Evolutionary conservation across 2,329 filamentous ascomycete genomes (phyloP).

Genomic region (Phialophora expanda): DNA sequence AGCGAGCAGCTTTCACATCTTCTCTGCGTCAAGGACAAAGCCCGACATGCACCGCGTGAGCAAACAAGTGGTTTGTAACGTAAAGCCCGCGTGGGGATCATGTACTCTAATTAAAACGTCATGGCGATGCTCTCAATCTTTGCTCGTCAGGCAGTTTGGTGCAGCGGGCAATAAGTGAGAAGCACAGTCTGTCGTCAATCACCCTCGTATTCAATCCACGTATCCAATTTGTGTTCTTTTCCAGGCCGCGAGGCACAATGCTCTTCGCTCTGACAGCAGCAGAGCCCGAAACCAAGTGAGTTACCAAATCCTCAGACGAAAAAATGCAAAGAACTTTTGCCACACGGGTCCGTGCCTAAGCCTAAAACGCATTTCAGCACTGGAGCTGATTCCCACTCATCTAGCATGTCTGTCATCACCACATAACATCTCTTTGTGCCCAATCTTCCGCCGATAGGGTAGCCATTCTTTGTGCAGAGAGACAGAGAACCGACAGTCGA

Average conservation of each 20-base stretch:
- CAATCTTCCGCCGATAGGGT: not conserved
- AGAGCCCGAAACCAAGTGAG: not conserved
- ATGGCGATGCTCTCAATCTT: not conserved
- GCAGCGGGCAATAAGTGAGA: not conserved
- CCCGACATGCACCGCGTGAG: not conserved
- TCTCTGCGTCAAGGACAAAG: too few species aligned
- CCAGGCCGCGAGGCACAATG: not conserved
- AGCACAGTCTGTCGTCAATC: not conserved
- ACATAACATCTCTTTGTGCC: not conserved
- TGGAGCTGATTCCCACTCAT: not conserved
- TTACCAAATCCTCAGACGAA: not conserved
- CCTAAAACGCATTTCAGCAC: not conserved
- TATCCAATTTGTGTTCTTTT: constrained; percentile 14
- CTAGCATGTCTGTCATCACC: not conserved
- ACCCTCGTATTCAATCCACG: not conserved
- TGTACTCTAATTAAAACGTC: not conserved
- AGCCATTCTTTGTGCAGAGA: not conserved
- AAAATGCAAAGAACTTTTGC: not conserved
- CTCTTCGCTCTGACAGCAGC: not conserved
- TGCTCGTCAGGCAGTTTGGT: not conserved
- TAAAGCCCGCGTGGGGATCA: not conserved
- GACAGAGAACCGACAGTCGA: not conserved
- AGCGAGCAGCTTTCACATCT: too few species aligned
- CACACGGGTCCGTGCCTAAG: not conserved
- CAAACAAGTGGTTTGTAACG: not conserved